Evolutionary conservation across 768 basidiomycete species (phyloP), one percentile per base, ranked within the genome.

Genomic region (Dacryopinax primogenitus): DNA sequence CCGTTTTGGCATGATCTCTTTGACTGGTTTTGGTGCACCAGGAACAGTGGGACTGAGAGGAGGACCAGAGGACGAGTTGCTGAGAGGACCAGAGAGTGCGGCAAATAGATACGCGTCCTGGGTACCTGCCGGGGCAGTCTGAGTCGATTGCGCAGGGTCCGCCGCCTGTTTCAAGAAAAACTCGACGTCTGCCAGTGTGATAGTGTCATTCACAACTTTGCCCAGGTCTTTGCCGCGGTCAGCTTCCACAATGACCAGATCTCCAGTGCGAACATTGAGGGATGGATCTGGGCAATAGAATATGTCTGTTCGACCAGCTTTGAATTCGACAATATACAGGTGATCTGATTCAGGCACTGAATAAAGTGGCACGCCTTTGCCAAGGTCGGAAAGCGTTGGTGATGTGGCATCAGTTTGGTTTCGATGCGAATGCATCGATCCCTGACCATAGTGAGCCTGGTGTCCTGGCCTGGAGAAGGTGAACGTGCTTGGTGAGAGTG

Each of bases 301-400:
- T 30, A 99, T 77, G 74, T 98, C 95, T 68, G 92, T 92, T 39
- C 95, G 84, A 0, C 92, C 92, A 0, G 94, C 94, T 76, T 97
- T 99, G 82, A 99, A 99, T 74, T 96, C 90, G 70, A 97, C 88
- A 70, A 97, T 94, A 80, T 84, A 97, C 7, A 99, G 82, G n/a
- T 89, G 92, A 79, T 88, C 90, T 35, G 85, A 84, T 13, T 87
- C 74, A 0, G 93, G 87, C 41, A 99, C 86, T 61, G 87, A 75
- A 72, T 87, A 85, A 18, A 97, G 81, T 0, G 93, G 92, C 0
- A 97, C 83, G 35, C 95, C 95, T 71, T 87, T 87, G 62, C 95
- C 94, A 26, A 95, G 84, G 12, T 92, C 83, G 37, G 70, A 75
- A 35, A 83, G 71, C 18, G 68, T 62, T n/a, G 70, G 64, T 45